phyloP scores from a whole-genome alignment of 768 basidiomycete genomes.

The Tylopilus rubrobrunneus region DNA sequence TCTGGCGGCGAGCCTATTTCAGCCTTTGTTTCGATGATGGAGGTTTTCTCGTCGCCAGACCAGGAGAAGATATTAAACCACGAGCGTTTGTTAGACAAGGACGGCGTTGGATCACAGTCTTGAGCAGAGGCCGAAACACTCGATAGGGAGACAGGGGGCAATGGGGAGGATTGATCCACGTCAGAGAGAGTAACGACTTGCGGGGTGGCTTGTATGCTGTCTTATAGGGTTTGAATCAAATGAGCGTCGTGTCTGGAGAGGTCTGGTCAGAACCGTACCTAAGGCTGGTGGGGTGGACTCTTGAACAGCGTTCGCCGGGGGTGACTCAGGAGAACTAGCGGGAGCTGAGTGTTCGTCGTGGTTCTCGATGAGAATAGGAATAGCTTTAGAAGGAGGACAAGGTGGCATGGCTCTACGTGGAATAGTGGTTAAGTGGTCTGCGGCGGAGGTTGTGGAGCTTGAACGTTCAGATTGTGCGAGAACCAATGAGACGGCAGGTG shows the following conservation, averaged over 20 bases:
- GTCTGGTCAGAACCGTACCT: conserved; percentile 16
- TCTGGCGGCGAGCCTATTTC: conserved; percentile 5
- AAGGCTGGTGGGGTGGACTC: conserved; percentile 1
- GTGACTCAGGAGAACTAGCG: neutral
- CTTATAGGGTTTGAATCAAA: conserved; percentile 2
- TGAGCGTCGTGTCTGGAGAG: neutral
- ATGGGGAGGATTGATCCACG: neutral
- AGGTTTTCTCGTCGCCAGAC: conserved; percentile 22
- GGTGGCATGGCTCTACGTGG: too few relatives aligned
- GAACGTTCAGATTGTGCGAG: too few relatives aligned
- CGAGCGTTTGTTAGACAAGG: conserved; percentile 11
- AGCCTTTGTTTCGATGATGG: conserved; percentile 18
- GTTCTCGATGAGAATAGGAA: neutral
- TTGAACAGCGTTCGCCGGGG: conserved; percentile 1
- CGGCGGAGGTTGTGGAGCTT: too few relatives aligned
- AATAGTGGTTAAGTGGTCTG: too few relatives aligned
- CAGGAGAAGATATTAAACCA: conserved; percentile 36
- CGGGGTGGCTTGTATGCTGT: neutral
- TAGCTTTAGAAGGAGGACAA: conserved; percentile 1
- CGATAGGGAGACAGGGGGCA: neutral
- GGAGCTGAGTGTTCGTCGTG: neutral
- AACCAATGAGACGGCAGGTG: too few relatives aligned
- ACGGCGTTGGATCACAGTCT: neutral
- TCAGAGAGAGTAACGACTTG: neutral
- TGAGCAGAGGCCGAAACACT: neutral